Conservation (phyloP, 768 basidiomycete species). For the Leccinum broughii region DNA sequence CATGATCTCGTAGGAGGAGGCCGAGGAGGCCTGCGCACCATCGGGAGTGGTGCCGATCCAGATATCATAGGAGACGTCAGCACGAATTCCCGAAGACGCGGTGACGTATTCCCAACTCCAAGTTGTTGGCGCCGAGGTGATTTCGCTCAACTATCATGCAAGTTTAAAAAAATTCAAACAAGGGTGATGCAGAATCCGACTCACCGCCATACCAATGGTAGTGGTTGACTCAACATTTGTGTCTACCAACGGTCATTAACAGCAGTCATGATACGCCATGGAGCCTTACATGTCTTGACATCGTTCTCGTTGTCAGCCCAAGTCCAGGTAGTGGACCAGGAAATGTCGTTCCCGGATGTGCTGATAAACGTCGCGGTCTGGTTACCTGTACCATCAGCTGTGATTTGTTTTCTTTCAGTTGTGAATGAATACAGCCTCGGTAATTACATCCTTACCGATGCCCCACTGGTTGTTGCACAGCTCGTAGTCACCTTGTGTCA, state of each 20-base stretch:
- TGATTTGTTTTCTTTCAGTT: not conserved
- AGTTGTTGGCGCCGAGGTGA: constrained; percentile 47
- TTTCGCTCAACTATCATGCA: constrained; percentile 37
- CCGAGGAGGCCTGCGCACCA: constrained; percentile 46
- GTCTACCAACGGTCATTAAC: constrained; percentile 32
- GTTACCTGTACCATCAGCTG: constrained; percentile 47
- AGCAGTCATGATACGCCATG: not conserved
- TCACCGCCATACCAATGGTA: constrained; percentile 50
- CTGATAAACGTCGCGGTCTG: constrained; percentile 49
- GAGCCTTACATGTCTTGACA: constrained; percentile 53
- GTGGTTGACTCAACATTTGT: constrained; percentile 49
- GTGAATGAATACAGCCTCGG: not conserved
- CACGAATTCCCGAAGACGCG: constrained; percentile 46
- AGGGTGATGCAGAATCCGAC: not conserved
- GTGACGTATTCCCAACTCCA: constrained; percentile 54
- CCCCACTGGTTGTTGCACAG: constrained; percentile 65
- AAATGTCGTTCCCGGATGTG: constrained; percentile 39
- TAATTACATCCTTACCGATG: constrained; percentile 29
- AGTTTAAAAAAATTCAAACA: not conserved
- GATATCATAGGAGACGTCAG: constrained; percentile 60
- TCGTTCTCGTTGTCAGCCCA: constrained; percentile 52
- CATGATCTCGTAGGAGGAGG: constrained; percentile 59
- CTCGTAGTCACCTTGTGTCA: constrained; percentile 46
- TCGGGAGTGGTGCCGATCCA: constrained; percentile 48
- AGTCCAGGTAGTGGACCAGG: constrained; percentile 55